Conservation (phyloP, 2,329 filamentous ascomycete genomes). For the Iodosphaeria phyllophila region DNA sequence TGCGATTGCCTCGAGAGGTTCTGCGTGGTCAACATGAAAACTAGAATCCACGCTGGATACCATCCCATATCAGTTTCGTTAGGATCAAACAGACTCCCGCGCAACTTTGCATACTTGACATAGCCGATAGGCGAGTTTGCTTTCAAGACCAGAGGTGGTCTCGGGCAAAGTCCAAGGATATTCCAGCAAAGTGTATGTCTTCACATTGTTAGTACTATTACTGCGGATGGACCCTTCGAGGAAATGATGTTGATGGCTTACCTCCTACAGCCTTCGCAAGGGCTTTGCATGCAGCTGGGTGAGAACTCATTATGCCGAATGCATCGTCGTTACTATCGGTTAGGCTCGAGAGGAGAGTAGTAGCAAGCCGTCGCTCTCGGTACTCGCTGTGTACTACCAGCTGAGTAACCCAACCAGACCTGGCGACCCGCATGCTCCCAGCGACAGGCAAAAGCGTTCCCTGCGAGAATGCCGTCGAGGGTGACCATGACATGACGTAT, state of each 20-base stretch:
- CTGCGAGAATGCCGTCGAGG: conserved; percentile 13
- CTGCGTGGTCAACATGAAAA: conserved; percentile 17
- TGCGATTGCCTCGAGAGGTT: conserved; percentile 9
- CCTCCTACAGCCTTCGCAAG: conserved; percentile 12
- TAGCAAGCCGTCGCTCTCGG: conserved; percentile 16
- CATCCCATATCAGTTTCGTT: conserved; percentile 10
- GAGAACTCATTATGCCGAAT: conserved; percentile 19
- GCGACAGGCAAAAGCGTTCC: conserved; percentile 16
- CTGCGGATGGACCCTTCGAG: background rate
- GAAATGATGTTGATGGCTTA: too few species aligned
- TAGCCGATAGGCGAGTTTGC: conserved; percentile 16
- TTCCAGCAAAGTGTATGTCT: background rate
- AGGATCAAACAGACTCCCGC: conserved; percentile 14
- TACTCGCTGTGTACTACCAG: conserved; percentile 17
- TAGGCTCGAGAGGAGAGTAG: conserved; percentile 13
- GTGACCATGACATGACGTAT: conserved; percentile 14
- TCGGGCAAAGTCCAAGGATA: background rate
- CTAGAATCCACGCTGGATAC: conserved; percentile 14
- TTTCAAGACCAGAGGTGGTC: conserved; percentile 10
- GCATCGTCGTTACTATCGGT: conserved; percentile 12
- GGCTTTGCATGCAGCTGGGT: conserved; percentile 16
- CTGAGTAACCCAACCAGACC: conserved; percentile 21
- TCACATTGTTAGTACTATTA: background rate
- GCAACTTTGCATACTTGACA: conserved; percentile 17
- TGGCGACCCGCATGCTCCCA: conserved; percentile 12